Base-by-base conservation (phyloP, 176 grass and related monocot genomes). In the Guadua angustifolia region DNA sequence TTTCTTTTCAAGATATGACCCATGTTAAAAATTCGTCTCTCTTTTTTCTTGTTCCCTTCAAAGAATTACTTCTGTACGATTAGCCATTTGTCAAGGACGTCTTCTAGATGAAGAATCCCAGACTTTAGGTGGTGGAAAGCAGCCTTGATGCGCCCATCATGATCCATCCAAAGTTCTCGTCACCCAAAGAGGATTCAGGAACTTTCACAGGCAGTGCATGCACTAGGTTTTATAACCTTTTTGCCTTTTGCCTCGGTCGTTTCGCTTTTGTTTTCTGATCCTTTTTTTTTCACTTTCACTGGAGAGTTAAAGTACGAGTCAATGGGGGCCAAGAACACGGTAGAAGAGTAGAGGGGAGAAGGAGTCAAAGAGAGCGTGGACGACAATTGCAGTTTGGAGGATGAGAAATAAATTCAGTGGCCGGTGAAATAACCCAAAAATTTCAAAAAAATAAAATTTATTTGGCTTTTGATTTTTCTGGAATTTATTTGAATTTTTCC, bases 191-290 rank as follows among this genome's bases (percentile, higher is more conserved):
- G 4, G 77, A 89, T 89, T 26, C 82, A 21, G 44, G 63, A 69
- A 89, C 88, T 89, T 89, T 77, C 88, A 24, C 71, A 52, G 70
- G 82, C 71, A 85, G 12, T 63, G 75, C 67, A 33, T 8, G 66
- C 77, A 24, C 51, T 68, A 69, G 36, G 19, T 69, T 88, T 83
- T 71, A 44, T 7, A 7, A n/a, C n/a, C n/a, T n/a, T n/a, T n/a
- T n/a, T n/a, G n/a, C 53, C 7, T 53, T 52, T 59, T 11, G n/a
- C n/a, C 13, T 21, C 22, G 5, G 43, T 51, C 21, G 64, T 80
- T 75, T 59, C n/a, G 24, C 56, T 77, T 80, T 89, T 39, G 12
- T n/a, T 61, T 40, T 36, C 32, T 58, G 25, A 47, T 73, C 49
- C 75, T 40, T 35, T 84, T 65, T 0, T n/a, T 4, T 7, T 15